Evolutionary conservation across 2,329 filamentous ascomycete species (phyloP).

Genomic region (Tolypocladium cylindrosporum): DNA sequence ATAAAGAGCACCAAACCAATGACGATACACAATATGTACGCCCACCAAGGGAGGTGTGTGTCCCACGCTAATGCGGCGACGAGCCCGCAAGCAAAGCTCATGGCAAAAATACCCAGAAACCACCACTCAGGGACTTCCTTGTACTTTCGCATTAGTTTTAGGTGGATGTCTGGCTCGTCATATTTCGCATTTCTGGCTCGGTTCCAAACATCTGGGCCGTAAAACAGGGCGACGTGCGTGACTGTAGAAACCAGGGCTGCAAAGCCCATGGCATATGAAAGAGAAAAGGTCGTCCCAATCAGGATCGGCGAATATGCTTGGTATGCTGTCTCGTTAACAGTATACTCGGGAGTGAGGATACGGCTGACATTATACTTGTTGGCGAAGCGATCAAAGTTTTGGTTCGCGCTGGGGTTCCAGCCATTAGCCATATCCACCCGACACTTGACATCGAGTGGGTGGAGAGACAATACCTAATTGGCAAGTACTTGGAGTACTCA

Average conservation of each 20-base stretch:
- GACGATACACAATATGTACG: conserved; percentile 26
- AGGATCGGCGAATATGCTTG: conserved; percentile 44
- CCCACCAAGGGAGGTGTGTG: conserved; percentile 35
- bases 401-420: conserved; percentile 33
- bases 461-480: conserved; percentile 20
- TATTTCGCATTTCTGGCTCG: conserved; percentile 19
- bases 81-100: conserved; percentile 40
- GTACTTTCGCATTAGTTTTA: conserved; percentile 46
- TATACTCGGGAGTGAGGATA: conserved; percentile 40
- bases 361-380: conserved; percentile 42
- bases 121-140: conserved; percentile 46
- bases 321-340: conserved; percentile 47
- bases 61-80: conserved; percentile 22
- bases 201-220: conserved; percentile 36
- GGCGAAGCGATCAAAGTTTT: conserved; percentile 51
- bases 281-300: conserved; percentile 42
- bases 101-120: conserved; percentile 34
- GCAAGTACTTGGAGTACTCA: conserved; percentile 45
- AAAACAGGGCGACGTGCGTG: conserved; percentile 40
- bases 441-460: neutral
- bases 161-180: conserved; percentile 40
- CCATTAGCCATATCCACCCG: neutral
- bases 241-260: conserved; percentile 44
- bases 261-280: conserved; percentile 48
- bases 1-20: conserved; percentile 30